Evolutionary conservation across 2,329 filamentous ascomycete species (phyloP).

Genomic region (Chrysoporthe deuterocubensis): DNA sequence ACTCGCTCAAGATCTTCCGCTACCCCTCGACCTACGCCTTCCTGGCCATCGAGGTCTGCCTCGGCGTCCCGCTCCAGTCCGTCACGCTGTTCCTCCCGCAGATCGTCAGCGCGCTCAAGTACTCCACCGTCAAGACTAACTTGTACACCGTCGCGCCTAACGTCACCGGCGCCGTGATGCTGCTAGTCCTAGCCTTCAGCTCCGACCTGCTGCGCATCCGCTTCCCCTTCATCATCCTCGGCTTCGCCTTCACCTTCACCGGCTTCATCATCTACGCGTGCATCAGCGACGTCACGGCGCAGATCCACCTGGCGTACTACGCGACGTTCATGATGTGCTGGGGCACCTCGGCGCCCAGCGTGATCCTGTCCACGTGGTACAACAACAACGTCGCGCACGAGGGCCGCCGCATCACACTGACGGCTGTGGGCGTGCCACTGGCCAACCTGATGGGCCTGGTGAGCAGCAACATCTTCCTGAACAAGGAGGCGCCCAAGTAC

Average conservation of each 20-base stretch:
- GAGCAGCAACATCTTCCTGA: conserved; percentile 68
- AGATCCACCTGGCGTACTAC: conserved; percentile 72
- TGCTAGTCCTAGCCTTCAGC: conserved; percentile 72
- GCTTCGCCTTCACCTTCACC: conserved; percentile 74
- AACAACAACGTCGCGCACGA: conserved; percentile 85
- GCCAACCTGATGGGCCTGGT: conserved; percentile 80
- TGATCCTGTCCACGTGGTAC: conserved; percentile 69
- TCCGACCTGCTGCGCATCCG: conserved; percentile 68
- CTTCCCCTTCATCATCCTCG: conserved; percentile 75
- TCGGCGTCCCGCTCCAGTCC: conserved; percentile 62
- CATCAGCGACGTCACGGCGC: conserved; percentile 61
- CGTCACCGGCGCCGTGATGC: conserved; percentile 71
- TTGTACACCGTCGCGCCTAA: conserved; percentile 83
- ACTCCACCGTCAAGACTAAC: conserved; percentile 65
- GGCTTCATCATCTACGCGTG: conserved; percentile 78
- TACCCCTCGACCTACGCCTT: conserved; percentile 54
- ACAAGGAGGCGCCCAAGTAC: conserved; percentile 66
- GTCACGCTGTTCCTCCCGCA: conserved; percentile 56
- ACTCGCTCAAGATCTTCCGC: conserved; percentile 56
- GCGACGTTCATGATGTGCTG: conserved; percentile 84
- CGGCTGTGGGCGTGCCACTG: conserved; percentile 72
- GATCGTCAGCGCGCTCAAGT: conserved; percentile 55
- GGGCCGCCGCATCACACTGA: conserved; percentile 70
- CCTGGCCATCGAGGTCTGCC: conserved; percentile 59
- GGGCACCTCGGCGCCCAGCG: conserved; percentile 75